These are phyloP conservation scores for Myxozyma mucilagina DNA, from an alignment of 805 yeast species.

Conservation along the genomic window DNA sequence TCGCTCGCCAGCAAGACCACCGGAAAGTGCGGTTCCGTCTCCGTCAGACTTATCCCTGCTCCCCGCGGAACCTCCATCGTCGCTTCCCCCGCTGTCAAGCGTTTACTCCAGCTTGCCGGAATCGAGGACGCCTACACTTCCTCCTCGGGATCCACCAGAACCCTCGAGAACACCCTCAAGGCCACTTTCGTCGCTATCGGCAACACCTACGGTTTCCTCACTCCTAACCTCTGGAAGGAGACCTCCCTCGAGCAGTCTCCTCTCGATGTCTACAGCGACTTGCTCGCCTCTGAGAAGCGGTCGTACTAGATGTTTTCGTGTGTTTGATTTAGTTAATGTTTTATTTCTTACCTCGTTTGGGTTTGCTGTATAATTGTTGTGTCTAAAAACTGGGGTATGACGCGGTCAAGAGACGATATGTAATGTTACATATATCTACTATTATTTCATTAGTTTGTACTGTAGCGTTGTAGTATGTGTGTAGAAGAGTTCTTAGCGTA, in stretches of 20 bases:
- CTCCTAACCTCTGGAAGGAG: slow-evolving; percentile 98
- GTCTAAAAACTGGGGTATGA: slow-evolving; percentile 9
- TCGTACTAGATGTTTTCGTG: slow-evolving; percentile 16
- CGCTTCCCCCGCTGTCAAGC: slow-evolving; percentile 99
- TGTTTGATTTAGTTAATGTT: background rate
- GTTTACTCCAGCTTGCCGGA: slow-evolving; percentile 99
- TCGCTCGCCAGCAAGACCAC: slow-evolving; percentile 96
- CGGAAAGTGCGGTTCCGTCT: slow-evolving; percentile 99
- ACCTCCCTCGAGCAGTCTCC: slow-evolving; percentile 86
- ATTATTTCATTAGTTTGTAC: background rate
- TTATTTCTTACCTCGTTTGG: slow-evolving; percentile 6
- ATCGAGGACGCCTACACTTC: slow-evolving; percentile 99
- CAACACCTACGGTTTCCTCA: slow-evolving; percentile 99
- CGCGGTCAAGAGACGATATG: background rate
- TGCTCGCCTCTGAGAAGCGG: slow-evolving; percentile 32
- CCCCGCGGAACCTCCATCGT: slow-evolving; percentile 99
- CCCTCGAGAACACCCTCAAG: slow-evolving; percentile 99
- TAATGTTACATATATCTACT: background rate
- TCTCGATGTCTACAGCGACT: slow-evolving; percentile 73
- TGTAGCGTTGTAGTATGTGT: background rate
- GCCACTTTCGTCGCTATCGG: slow-evolving; percentile 98
- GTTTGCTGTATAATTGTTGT: slow-evolving; percentile 7
- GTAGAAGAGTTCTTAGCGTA: background rate
- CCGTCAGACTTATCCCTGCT: slow-evolving; percentile 96
- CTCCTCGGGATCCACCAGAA: slow-evolving; percentile 99